A percentile compares a stretch with the other conserved stretches of the same genome.
Conservation (phyloP, 345 rosid genomes). For the Populus pruinosa region DNA sequence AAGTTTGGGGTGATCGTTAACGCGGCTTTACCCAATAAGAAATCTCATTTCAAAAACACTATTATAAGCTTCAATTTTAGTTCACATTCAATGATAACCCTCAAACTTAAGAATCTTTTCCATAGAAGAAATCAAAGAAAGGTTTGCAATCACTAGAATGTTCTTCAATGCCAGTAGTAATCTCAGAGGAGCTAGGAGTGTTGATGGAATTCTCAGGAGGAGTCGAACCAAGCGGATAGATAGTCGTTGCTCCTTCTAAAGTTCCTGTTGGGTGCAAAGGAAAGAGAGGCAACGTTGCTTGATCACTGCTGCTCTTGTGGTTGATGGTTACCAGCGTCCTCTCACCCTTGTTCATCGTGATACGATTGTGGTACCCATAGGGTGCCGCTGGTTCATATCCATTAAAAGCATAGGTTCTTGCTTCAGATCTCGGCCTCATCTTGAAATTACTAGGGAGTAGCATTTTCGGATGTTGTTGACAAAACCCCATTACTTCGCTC, state of each 20-base stretch:
- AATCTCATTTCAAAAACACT: neutral
- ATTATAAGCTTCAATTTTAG: neutral
- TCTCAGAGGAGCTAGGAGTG: slow-evolving; percentile 13
- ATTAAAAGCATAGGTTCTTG: neutral
- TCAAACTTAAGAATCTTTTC: neutral
- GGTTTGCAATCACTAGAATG: slow-evolving; percentile 17
- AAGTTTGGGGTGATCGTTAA: neutral
- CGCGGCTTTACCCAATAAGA: neutral
- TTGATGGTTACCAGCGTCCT: neutral
- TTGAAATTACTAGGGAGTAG: slow-evolving; percentile 28
- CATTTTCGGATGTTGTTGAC: slow-evolving; percentile 33
- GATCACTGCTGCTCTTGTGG: slow-evolving; percentile 4
- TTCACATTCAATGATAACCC: neutral
- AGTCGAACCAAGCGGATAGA: slow-evolving; percentile 4
- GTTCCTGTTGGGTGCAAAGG: slow-evolving; percentile 57
- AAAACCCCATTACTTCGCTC: slow-evolving; percentile 33
- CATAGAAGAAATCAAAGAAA: slow-evolving; percentile 44
- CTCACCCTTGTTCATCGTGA: neutral
- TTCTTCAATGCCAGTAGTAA: neutral
- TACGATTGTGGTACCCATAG: neutral
- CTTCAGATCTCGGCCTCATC: slow-evolving; percentile 26
- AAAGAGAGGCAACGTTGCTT: slow-evolving; percentile 45
- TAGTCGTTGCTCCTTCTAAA: slow-evolving; percentile 12
- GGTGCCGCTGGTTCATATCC: neutral
- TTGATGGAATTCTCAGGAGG: slow-evolving; percentile 10